Percentiles rank a stretch among this genome's conserved stretches.
These are phyloP conservation scores for Guadua angustifolia DNA, from an alignment of 176 grass and related monocot genomes.

Conservation along the genomic window DNA sequence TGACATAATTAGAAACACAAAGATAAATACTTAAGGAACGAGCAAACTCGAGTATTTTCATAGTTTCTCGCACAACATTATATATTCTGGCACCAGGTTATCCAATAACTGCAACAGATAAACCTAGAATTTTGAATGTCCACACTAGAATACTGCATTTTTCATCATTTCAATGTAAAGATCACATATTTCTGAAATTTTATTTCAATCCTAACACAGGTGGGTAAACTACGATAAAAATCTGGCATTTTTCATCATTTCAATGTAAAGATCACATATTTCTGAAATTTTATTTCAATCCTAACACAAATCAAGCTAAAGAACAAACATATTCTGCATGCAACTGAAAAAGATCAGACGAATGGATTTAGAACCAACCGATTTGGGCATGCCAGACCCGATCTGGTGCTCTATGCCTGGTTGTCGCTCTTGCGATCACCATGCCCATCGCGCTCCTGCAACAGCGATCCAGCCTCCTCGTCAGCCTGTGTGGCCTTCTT, in stretches of 20 bases:
- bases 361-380: constrained; percentile 48
- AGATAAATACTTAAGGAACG: not conserved
- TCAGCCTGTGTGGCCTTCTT: constrained; percentile 64
- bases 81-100: not conserved
- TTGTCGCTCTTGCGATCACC: constrained; percentile 70
- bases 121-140: not conserved
- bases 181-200: not conserved
- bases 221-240: not conserved
- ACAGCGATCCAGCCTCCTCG: constrained; percentile 71
- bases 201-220: not conserved
- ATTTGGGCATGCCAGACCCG: constrained; percentile 33
- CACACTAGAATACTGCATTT: not conserved
- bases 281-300: not conserved
- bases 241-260: not conserved
- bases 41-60: not conserved
- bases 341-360: constrained; percentile 3
- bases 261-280: constrained; percentile 7
- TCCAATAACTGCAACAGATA: not conserved
- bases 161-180: constrained; percentile 9
- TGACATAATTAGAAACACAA: constrained; percentile 23
- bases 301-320: constrained; percentile 22
- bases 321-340: constrained; percentile 3
- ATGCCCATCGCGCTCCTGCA: constrained; percentile 64
- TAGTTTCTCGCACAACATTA: not conserved
- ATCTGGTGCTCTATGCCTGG: constrained; percentile 58